These are phyloP conservation scores for Collybiopsis confluens DNA, from an alignment of 768 basidiomycete genomes.

Conservation along the genomic window DNA sequence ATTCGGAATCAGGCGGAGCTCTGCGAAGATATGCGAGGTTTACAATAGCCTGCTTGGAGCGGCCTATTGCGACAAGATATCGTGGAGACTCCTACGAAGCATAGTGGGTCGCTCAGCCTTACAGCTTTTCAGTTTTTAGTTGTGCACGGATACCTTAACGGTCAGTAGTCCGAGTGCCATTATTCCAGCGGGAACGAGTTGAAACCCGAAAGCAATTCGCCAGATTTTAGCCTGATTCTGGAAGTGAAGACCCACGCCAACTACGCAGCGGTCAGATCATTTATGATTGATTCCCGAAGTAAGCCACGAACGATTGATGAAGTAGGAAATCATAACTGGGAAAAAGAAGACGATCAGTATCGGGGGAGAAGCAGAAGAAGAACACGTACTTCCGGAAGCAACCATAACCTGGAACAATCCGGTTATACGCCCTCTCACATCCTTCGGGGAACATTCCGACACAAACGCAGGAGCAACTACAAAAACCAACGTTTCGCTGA, in stretches of 20 bases:
- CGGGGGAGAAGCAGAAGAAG: not conserved
- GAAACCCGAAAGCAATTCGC: conserved; percentile 74
- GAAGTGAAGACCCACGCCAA: conserved; percentile 57
- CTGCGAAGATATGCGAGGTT: conserved; percentile 45
- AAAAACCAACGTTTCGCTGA: not conserved
- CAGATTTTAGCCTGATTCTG: conserved; percentile 48
- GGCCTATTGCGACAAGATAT: conserved; percentile 46
- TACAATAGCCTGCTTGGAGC: conserved; percentile 29
- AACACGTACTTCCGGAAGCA: not conserved
- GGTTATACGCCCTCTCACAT: conserved; percentile 62
- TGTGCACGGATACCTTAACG: conserved; percentile 38
- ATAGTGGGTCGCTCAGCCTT: not conserved
- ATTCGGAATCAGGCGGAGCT: conserved; percentile 22
- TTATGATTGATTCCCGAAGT: not conserved
- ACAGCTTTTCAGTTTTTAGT: not conserved
- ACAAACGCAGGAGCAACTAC: conserved; percentile 62
- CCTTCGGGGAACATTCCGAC: conserved; percentile 63
- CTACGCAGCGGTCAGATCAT: conserved; percentile 26
- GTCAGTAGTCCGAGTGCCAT: conserved; percentile 66
- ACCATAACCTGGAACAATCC: conserved; percentile 67
- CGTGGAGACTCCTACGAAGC: conserved; percentile 43
- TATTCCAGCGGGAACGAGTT: conserved; percentile 71
- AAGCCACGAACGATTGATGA: conserved; percentile 60
- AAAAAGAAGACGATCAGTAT: conserved; percentile 17
- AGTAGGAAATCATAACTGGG: conserved; percentile 86